Evolutionary conservation across 352 stramenopile species (phyloP), one percentile per base, ranked within the genome.

Genomic region (Blastocystis sp.): DNA sequence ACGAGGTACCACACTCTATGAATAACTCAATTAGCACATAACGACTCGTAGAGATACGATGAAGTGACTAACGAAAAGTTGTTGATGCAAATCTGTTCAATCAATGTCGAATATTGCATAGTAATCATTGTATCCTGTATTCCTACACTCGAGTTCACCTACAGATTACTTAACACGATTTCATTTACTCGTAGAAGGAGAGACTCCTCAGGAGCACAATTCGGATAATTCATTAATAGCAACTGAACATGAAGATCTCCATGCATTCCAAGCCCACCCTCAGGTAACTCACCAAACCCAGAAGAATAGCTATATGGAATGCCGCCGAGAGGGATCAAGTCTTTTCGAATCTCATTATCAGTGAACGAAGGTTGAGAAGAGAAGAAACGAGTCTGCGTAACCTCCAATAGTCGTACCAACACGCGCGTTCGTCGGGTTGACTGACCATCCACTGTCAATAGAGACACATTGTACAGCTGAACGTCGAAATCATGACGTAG

Each of bases 51-150:
- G n/a, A 84, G 73, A 43, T 84, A 84, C 1, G 55, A 43, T 2
- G 73, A 84, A 34, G 73, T 84, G 18, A 53, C 73, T 1, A 84
- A 11, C 39, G 73, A 66, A 37, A 69, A 84, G 73, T 84, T 84
- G 13, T 43, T 50, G 26, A 84, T 84, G 34, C 73, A 84, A 13
- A 66, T 84, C 73, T 69, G 45, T 34, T 84, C 73, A 7, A 84
- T 84, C n/a, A 84, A 5, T 39, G 53, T 18, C 1, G 53, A 59
- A 43, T 84, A 84, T 0, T 20, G 20, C 20, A 84, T 50, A 5
- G 64, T 13, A 4, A 84, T 6, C n/a, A 13, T 50, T 15, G 68
- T 34, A 29, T 66, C 50, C 9, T 18, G 11, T 18, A 54, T 43
- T 20, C 73, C 73, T 47, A 66, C 73, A 7, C 43, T 66, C 39